Evolutionary conservation across 768 basidiomycete genomes (phyloP), one percentile per base, ranked within the genome.

Genomic region (Cytidiella melzeri): DNA sequence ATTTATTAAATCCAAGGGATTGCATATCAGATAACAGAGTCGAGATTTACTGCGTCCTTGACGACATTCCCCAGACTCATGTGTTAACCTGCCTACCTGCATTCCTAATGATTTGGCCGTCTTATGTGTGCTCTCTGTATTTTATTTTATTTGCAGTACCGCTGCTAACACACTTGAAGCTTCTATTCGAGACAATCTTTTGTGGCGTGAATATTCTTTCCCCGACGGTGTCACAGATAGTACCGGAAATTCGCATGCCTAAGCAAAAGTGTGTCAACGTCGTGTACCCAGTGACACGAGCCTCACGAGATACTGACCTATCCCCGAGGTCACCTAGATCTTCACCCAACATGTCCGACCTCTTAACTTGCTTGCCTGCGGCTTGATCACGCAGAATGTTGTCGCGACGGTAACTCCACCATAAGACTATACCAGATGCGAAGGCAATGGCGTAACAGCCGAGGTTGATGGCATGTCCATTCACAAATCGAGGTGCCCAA

Each of bases 401-500:
- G 50, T 64, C 62, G 3, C 24, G 21, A 21, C 51, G 51, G 48
- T 61, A 61, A 51, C 60, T 60, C 45, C 41, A 53, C 60, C 61
- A 64, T 30, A 61, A 43, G 25, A 46, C 45, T 9, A 53, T 37
- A 44, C 58, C 62, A 5, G 61, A 51, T 38, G 56, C 45, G n/a
- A 64, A 46, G n/a, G 59, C 60, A 45, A 58, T 23, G 28, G 44
- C 55, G 43, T 62, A 64, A 53, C 57, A 62, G 4, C 28, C 57
- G 27, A 62, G 30, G 58, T 61, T 65, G 52, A 63, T 59, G 10
- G 61, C 65, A 45, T 66, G 65, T 3, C 66, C 66, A 23, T 62
- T 62, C n/a, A 67, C 57, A 53, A 61, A 67, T 9, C 66, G 60
- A 26, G 65, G 66, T 4, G 59, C 55, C 61, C 64, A 60, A 52